Evolutionary conservation across 169 alveolate species (phyloP).

Genomic region (Blepharisma undulans): DNA sequence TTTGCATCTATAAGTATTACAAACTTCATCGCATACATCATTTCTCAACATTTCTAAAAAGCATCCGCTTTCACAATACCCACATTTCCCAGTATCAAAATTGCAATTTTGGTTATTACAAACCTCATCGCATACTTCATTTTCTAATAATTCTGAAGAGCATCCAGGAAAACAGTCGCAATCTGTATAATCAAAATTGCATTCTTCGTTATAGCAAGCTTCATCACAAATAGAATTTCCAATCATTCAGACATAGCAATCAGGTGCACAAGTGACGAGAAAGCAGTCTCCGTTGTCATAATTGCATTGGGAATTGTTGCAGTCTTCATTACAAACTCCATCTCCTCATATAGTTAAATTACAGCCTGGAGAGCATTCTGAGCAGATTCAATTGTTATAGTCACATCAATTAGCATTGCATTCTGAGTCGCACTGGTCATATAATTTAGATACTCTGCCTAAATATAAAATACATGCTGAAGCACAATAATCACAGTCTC

Average conservation of each 20-base stretch:
- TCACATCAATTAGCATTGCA: neutral
- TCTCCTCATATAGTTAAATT: neutral
- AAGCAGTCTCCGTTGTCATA: neutral
- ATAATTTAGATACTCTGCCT: neutral
- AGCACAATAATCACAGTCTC: slow-evolving; percentile 9
- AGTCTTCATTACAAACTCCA: neutral
- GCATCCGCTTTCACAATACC: neutral
- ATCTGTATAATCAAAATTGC: neutral
- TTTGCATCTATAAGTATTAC: neutral
- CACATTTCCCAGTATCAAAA: neutral
- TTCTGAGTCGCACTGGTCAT: neutral
- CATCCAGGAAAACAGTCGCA: neutral
- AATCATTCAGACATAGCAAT: neutral
- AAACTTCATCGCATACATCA: neutral
- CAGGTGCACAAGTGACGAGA: neutral
- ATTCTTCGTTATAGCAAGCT: neutral
- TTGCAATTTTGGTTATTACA: neutral
- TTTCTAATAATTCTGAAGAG: neutral
- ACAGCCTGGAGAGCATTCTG: neutral
- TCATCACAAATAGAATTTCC: neutral
- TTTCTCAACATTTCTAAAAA: neutral
- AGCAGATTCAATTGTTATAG: neutral
- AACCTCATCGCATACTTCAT: neutral
- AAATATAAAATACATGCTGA: neutral
- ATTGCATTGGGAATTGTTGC: neutral